These are phyloP conservation scores for Pleurotus sapidus DNA, from an alignment of 768 basidiomycete species.

Conservation along the genomic window DNA sequence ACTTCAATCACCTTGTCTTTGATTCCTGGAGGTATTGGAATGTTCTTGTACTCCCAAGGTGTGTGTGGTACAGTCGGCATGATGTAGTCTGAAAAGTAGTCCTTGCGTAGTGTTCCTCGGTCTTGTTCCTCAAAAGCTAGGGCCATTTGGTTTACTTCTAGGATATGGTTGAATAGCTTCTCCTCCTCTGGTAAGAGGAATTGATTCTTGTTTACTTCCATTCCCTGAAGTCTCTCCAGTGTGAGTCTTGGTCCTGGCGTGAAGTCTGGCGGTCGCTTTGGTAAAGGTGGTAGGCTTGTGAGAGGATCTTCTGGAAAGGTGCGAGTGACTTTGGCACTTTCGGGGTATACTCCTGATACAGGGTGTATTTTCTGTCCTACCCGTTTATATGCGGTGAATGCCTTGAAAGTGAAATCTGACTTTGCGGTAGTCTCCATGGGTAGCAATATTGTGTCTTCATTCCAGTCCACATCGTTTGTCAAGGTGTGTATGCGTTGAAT, in stretches of 20 bases:
- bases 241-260: constrained; percentile 20
- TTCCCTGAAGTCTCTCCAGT: constrained; percentile 18
- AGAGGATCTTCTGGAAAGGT: constrained; percentile 33
- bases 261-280: constrained; percentile 29
- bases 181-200: constrained; percentile 35
- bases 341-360: constrained; percentile 27
- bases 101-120: constrained; percentile 14
- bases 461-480: neutral
- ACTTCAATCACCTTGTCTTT: constrained; percentile 19
- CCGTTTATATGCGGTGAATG: constrained; percentile 26
- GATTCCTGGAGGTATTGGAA: constrained; percentile 23
- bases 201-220: constrained; percentile 21
- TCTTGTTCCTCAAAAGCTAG: constrained; percentile 31
- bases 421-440: neutral
- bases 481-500: neutral
- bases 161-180: constrained; percentile 26
- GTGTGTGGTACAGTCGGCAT: constrained; percentile 14
- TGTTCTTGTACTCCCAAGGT: constrained; percentile 18
- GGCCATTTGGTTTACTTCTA: constrained; percentile 25
- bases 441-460: constrained; percentile 1
- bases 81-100: constrained; percentile 16
- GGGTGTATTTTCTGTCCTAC: constrained; percentile 28
- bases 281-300: constrained; percentile 18
- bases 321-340: constrained; percentile 26
- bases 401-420: neutral